A percentile compares a stretch with the other conserved stretches of the same genome.
phyloP scores from a whole-genome alignment of 768 basidiomycete species.

The Trametes cingulata region DNA sequence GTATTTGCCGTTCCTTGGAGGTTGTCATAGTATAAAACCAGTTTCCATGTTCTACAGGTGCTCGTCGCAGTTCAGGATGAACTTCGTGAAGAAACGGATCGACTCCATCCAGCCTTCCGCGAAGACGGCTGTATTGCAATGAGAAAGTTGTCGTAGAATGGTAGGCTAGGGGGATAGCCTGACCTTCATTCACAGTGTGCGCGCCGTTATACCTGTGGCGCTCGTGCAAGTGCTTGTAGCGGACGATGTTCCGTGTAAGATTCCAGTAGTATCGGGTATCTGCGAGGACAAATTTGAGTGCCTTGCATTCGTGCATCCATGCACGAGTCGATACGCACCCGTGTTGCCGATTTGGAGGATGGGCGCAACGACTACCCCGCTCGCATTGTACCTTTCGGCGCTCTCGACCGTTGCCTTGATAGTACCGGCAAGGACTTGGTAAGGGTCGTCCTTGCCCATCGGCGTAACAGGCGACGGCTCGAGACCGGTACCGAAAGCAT shows the following conservation, averaged over 20 bases:
- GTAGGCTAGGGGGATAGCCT: conserved; percentile 20
- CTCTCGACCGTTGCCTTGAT: conserved; percentile 26
- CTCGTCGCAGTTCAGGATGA: conserved; percentile 73
- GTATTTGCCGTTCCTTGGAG: too few species aligned
- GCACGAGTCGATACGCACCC: conserved; percentile 11
- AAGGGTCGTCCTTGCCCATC: conserved; percentile 32
- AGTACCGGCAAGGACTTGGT: conserved; percentile 36
- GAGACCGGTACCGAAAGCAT: conserved; percentile 49
- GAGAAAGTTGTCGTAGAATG: too few species aligned
- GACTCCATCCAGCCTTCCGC: conserved; percentile 59
- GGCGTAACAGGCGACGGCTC: conserved; percentile 71
- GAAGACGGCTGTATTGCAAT: conserved; percentile 40
- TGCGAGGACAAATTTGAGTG: conserved; percentile 6
- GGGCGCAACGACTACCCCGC: conserved; percentile 24
- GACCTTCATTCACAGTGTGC: conserved; percentile 79
- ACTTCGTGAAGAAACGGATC: conserved; percentile 62
- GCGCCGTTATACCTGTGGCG: conserved; percentile 33
- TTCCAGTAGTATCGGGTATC: conserved; percentile 51
- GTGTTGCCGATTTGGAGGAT: conserved; percentile 26
- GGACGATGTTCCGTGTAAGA: conserved; percentile 60
- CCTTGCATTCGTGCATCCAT: not conserved
- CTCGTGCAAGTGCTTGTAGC: conserved; percentile 46
- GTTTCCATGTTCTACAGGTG: conserved; percentile 4
- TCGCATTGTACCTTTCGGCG: conserved; percentile 21
- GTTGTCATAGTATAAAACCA: too few species aligned